Evolutionary conservation across 352 stramenopile species (phyloP).

Genomic region (Phytophthora brassicae): DNA sequence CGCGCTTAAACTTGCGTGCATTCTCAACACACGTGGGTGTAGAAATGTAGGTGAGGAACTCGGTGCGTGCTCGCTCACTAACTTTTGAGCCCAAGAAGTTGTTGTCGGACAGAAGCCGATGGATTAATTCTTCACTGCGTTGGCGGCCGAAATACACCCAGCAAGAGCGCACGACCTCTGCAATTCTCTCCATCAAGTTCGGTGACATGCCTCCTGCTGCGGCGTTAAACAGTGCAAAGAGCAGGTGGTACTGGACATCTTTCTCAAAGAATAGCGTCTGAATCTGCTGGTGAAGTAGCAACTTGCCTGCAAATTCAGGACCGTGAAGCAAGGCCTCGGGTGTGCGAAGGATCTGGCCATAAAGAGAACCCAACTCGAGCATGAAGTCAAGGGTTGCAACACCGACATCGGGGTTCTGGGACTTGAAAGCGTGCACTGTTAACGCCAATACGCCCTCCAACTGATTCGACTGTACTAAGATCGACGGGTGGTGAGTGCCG

Average conservation of each 20-base stretch:
- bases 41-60: conserved; percentile 66
- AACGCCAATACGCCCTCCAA: conserved; percentile 62
- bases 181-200: conserved; percentile 63
- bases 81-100: conserved; percentile 68
- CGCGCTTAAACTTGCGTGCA: conserved; percentile 77
- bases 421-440: conserved; percentile 61
- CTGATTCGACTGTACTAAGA: conserved; percentile 71
- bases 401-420: conserved; percentile 67
- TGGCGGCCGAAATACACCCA: conserved; percentile 70
- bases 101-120: conserved; percentile 57
- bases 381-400: conserved; percentile 59
- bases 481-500: conserved; percentile 53
- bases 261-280: conserved; percentile 79
- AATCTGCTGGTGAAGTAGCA: conserved; percentile 64
- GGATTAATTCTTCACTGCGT: conserved; percentile 64
- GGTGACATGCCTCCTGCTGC: conserved; percentile 58
- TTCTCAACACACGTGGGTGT: conserved; percentile 69
- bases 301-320: conserved; percentile 51
- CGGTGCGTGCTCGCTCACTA: conserved; percentile 42
- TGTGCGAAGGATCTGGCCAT: conserved; percentile 71
- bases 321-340: conserved; percentile 48
- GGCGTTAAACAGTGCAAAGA: conserved; percentile 70
- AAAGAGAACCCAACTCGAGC: conserved; percentile 65
- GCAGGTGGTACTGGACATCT: conserved; percentile 70
- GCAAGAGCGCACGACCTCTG: conserved; percentile 72